phyloP scores from a whole-genome alignment of 2,329 filamentous ascomycete species.

The Alternaria alternata region DNA sequence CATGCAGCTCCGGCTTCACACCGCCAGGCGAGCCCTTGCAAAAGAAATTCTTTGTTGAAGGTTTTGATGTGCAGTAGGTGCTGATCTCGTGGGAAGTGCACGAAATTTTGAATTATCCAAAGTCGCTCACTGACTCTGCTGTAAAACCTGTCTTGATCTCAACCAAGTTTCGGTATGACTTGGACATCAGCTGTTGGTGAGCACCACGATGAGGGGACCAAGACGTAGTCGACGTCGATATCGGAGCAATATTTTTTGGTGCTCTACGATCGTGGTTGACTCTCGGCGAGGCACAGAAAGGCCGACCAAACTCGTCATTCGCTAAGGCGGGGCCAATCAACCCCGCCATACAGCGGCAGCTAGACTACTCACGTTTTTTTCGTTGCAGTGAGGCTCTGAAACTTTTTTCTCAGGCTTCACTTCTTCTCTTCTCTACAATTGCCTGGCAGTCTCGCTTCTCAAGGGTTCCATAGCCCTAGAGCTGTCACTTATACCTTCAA shows the following conservation, averaged over 20 bases:
- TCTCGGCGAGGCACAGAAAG: slow-evolving; percentile 7
- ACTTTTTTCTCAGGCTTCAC: slow-evolving; percentile 25
- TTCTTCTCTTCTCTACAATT: slow-evolving; percentile 37
- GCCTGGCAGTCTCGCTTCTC: slow-evolving; percentile 43
- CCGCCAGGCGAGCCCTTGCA: slow-evolving; percentile 15
- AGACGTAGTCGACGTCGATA: not conserved
- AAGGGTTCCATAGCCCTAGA: slow-evolving; percentile 45
- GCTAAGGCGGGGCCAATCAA: slow-evolving; percentile 20
- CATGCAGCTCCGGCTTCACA: slow-evolving; percentile 9
- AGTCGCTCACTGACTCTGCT: not conserved
- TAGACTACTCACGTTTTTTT: slow-evolving; percentile 17
- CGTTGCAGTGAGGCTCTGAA: slow-evolving; percentile 14
- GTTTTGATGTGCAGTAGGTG: not conserved
- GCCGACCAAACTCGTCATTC: slow-evolving; percentile 13
- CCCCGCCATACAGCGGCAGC: slow-evolving; percentile 20
- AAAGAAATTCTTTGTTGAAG: not conserved
- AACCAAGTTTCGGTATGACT: not conserved
- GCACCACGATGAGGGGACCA: not conserved
- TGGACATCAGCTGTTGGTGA: not conserved
- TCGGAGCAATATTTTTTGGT: not conserved
- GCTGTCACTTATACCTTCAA: slow-evolving; percentile 39
- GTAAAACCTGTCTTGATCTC: not conserved
- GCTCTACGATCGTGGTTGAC: not conserved
- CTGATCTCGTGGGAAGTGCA: not conserved
- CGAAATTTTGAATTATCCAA: not conserved